A percentile compares a stretch with the other conserved stretches of the same genome.
These are phyloP conservation scores for Parasarocladium wereldwijsianum DNA, from an alignment of 2,329 filamentous ascomycete species.

Conservation along the genomic window DNA sequence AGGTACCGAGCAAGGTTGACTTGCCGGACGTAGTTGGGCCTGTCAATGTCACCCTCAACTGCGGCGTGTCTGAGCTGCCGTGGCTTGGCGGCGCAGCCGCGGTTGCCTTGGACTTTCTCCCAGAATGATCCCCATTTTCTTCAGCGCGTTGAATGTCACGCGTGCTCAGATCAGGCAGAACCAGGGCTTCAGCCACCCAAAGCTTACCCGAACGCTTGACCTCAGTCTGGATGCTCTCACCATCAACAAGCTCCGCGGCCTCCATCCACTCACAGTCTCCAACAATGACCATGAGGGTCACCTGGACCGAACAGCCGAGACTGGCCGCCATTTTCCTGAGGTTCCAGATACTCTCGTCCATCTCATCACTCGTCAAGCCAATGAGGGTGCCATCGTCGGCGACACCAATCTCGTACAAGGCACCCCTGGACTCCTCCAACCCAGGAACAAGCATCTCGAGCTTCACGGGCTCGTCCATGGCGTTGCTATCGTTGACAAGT, in stretches of 20 bases:
- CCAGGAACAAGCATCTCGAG: conserved; percentile 54
- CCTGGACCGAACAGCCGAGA: conserved; percentile 70
- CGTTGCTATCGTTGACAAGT: conserved; percentile 48
- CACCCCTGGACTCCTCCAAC: conserved; percentile 82
- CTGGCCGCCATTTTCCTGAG: conserved; percentile 84
- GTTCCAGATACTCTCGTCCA: conserved; percentile 80
- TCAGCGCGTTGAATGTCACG: conserved; percentile 3
- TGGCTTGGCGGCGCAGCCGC: conserved; percentile 17
- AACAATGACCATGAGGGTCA: conserved; percentile 70
- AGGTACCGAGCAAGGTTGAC: conserved; percentile 73
- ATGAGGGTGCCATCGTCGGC: conserved; percentile 87
- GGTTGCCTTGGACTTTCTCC: background rate
- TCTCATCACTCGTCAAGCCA: conserved; percentile 76
- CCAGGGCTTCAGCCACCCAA: conserved; percentile 79
- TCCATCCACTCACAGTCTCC: conserved; percentile 70
- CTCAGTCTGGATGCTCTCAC: conserved; percentile 11
- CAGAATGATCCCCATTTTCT: background rate
- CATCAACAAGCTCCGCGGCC: conserved; percentile 14
- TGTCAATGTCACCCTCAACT: conserved; percentile 74
- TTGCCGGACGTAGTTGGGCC: conserved; percentile 88
- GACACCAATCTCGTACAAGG: conserved; percentile 91
- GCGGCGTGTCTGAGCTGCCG: conserved; percentile 45
- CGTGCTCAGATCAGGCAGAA: conserved; percentile 55
- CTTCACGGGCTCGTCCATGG: conserved; percentile 29
- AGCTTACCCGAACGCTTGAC: conserved; percentile 35